These are phyloP conservation scores for Hypoxylon lienhwacheense DNA, from an alignment of 495 filamentous ascomycete genomes.

Conservation along the genomic window DNA sequence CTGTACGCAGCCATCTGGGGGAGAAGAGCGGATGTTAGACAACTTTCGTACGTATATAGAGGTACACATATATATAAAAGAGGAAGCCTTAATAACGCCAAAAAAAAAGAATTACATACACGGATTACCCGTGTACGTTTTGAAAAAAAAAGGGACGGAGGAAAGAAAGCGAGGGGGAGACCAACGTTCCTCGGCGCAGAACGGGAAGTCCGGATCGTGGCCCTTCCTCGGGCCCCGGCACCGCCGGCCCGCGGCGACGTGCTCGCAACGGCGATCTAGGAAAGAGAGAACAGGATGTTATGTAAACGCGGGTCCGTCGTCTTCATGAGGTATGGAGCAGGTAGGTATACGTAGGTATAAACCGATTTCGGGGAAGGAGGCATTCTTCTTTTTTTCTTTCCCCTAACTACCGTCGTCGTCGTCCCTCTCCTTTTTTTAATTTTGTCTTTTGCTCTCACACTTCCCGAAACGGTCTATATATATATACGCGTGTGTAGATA, in stretches of 20 bases:
- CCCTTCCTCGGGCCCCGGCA: constrained; percentile 12
- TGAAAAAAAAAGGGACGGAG: not conserved
- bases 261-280: constrained; percentile 17
- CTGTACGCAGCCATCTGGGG: constrained; percentile 19
- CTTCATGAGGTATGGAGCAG: no score
- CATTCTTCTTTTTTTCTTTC: no score
- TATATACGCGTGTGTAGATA: no score
- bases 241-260: constrained; percentile 7
- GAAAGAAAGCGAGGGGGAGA: constrained; percentile 6
- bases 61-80: no score
- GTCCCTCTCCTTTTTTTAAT: not conserved
- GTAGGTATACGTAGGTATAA: no score
- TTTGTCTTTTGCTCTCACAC: not conserved
- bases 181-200: constrained; percentile 20
- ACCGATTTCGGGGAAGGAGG: no score
- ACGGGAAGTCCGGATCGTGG: constrained; percentile 9
- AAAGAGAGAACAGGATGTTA: not conserved
- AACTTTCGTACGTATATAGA: no score
- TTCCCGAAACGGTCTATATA: not conserved
- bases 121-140: not conserved
- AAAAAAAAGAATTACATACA: not conserved
- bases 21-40: not conserved
- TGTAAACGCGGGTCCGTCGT: no score
- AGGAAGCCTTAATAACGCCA: not conserved
- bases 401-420: no score